phyloP scores from a whole-genome alignment of 2,329 filamentous ascomycete genomes.

The Fusarium bactridioides region DNA sequence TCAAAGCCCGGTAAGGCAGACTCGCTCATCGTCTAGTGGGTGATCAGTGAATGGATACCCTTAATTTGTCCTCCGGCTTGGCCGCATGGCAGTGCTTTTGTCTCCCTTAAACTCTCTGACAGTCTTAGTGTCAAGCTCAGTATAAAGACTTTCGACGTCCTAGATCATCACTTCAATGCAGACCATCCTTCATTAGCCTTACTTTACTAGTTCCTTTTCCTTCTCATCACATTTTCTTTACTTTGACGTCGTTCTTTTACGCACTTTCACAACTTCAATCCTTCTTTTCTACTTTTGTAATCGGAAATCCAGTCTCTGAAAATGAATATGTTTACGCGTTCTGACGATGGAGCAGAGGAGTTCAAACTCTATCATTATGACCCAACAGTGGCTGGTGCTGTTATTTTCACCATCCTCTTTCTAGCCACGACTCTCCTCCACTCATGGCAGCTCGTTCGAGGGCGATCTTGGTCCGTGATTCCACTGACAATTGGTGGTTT shows the following conservation, averaged over 20 bases:
- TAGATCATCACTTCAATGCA: rapidly evolving
- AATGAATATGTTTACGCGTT: not conserved
- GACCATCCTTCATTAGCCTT: not conserved
- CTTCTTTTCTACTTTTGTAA: not conserved
- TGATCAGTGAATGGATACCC: not conserved
- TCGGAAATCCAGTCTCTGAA: too few species aligned
- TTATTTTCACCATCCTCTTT: not conserved
- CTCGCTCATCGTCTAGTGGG: not conserved
- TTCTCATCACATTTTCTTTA: not conserved
- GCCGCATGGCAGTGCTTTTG: not conserved
- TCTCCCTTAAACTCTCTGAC: not conserved
- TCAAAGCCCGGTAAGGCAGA: not conserved
- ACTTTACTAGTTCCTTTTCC: not conserved
- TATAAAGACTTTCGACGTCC: not conserved
- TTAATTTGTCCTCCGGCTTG: not conserved
- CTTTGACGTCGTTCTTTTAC: too few species aligned
- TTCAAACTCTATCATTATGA: conserved; percentile 1
- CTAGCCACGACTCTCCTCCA: not conserved
- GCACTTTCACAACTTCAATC: not conserved
- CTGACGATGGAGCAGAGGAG: not conserved
- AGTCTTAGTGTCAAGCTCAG: not conserved
- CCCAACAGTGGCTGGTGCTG: not conserved
- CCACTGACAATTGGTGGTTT: not conserved
- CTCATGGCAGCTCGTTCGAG: not conserved
- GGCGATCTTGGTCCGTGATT: not conserved